Conservation (phyloP, 306 rosid genomes). For the Quercus bicolor region DNA sequence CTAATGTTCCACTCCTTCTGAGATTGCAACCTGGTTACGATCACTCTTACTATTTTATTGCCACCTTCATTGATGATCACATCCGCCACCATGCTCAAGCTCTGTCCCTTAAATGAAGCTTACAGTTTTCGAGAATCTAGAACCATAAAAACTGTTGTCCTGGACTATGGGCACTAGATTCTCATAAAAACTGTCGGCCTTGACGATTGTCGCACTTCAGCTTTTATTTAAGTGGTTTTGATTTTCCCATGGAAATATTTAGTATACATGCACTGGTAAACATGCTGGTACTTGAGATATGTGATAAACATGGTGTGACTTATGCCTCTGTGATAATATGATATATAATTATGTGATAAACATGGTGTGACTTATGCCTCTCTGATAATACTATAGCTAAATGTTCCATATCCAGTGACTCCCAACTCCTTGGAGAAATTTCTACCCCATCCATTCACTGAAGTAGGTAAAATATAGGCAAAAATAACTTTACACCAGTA, state of each 20-base stretch:
- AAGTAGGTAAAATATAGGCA: no score
- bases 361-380: background rate
- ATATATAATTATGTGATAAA: background rate
- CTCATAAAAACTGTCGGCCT: background rate
- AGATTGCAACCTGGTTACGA: constrained; percentile 81
- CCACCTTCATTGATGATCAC: constrained; percentile 94
- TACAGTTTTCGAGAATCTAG: constrained; percentile 21
- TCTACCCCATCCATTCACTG: no score
- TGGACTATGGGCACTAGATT: background rate
- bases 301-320: background rate
- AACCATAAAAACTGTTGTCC: constrained; percentile 6
- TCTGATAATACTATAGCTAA: background rate
- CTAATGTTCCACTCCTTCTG: constrained; percentile 58
- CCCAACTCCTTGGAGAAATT: background rate
- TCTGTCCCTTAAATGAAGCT: constrained; percentile 50
- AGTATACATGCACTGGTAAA: background rate
- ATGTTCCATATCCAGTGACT: background rate
- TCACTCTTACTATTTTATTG: constrained; percentile 73
- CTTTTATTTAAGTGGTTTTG: background rate
- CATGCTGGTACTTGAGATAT: background rate
- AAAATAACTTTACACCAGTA: no score
- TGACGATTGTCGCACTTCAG: background rate
- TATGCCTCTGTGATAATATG: background rate
- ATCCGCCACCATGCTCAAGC: constrained; percentile 90
- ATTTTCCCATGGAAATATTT: background rate